Evolutionary conservation across 2,329 filamentous ascomycete genomes (phyloP).

Genomic region (Cadophora malorum): DNA sequence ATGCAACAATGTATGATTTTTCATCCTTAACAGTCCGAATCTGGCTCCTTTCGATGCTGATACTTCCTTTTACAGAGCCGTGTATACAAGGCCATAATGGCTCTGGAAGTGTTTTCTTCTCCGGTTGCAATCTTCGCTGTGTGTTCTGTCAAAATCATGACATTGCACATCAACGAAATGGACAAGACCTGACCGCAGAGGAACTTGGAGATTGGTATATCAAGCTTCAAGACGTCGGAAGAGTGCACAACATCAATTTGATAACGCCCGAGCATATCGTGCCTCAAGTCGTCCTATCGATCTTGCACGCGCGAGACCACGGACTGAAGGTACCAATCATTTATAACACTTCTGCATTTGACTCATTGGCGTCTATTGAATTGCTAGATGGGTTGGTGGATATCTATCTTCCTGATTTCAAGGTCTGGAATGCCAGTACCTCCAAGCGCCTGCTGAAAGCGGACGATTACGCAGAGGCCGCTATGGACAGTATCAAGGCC

Average conservation of each 20-base stretch:
- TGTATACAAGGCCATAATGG: constrained; percentile 85
- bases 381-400: constrained; percentile 82
- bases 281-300: constrained; percentile 79
- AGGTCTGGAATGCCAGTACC: constrained; percentile 73
- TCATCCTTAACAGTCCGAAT: background rate
- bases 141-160: constrained; percentile 84
- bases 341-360: constrained; percentile 86
- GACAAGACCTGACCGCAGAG: constrained; percentile 79
- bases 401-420: constrained; percentile 90
- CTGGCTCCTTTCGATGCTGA: constrained; percentile 11
- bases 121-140: constrained; percentile 56
- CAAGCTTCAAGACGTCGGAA: constrained; percentile 80
- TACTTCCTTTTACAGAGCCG: constrained; percentile 57
- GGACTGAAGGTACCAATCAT: constrained; percentile 77
- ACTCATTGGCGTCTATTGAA: constrained; percentile 73
- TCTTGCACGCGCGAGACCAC: constrained; percentile 73
- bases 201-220: constrained; percentile 83
- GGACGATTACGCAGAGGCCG: constrained; percentile 74
- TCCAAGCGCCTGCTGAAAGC: constrained; percentile 78
- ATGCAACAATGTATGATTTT: constrained; percentile 20
- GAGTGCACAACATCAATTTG: constrained; percentile 89
- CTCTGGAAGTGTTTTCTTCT: constrained; percentile 76
- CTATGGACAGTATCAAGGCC: constrained; percentile 76
- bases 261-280: constrained; percentile 88
- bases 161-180: constrained; percentile 82